phyloP scores from a whole-genome alignment of 345 rosid genomes.

The Brassica cretica region DNA sequence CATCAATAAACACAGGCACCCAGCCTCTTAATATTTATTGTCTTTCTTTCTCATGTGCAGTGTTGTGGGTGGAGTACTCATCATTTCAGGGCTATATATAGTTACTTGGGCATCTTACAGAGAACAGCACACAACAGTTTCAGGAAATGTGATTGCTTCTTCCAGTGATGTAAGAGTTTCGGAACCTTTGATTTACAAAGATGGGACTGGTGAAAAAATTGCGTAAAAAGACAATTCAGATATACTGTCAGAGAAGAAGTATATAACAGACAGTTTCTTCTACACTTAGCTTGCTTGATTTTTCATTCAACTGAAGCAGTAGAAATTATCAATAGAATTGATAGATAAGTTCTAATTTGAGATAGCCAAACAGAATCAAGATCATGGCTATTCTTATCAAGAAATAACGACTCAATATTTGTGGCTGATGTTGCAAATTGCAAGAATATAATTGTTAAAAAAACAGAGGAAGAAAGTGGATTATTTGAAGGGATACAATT shows the following conservation, averaged over 20 bases:
- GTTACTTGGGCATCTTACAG: slow-evolving; percentile 88
- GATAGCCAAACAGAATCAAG: background rate
- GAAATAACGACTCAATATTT: background rate
- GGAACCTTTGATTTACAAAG: slow-evolving; percentile 61
- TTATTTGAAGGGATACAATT: background rate
- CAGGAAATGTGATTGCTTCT: slow-evolving; percentile 21
- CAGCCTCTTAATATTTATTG: background rate
- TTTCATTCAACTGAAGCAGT: background rate
- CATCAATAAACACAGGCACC: background rate
- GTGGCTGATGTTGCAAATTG: background rate
- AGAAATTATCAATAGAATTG: background rate
- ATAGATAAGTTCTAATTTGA: background rate
- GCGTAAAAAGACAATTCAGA: slow-evolving; percentile 39
- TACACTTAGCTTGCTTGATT: background rate
- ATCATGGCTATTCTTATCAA: background rate
- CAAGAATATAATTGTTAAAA: background rate
- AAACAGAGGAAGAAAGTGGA: background rate
- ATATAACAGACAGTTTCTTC: background rate
- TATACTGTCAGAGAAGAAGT: slow-evolving; percentile 12
- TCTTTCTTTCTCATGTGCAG: slow-evolving; percentile 42
- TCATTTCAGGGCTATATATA: slow-evolving; percentile 79
- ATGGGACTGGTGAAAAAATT: slow-evolving; percentile 32
- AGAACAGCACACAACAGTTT: slow-evolving; percentile 45
- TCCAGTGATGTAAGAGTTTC: slow-evolving; percentile 39
- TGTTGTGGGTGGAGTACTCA: slow-evolving; percentile 73